Percentiles rank a stretch among this genome's conserved stretches.
These are phyloP conservation scores for Eimeria necatrix DNA, from an alignment of 169 alveolate genomes.

Conservation along the genomic window DNA sequence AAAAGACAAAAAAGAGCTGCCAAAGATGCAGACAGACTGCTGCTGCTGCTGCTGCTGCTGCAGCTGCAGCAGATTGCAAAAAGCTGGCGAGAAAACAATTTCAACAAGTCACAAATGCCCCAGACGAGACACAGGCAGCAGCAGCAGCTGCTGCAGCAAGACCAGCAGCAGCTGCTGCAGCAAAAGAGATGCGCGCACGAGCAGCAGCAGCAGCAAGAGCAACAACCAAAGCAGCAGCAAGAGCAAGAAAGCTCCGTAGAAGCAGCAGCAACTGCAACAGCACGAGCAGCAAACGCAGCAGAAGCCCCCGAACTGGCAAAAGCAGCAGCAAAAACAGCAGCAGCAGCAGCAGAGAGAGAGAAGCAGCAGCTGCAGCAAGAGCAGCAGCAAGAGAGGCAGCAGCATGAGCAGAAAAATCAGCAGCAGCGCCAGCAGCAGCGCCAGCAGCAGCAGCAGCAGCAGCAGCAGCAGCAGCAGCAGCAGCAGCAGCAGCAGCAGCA, in stretches of 20 bases:
- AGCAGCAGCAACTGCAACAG: background rate
- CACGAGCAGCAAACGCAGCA: background rate
- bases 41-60: background rate
- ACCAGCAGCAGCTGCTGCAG: background rate
- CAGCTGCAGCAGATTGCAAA: background rate
- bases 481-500: background rate
- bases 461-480: background rate
- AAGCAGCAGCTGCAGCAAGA: background rate
- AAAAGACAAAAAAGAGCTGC: background rate
- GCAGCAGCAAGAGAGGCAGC: background rate
- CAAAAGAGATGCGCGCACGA: background rate
- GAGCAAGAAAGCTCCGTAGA: background rate
- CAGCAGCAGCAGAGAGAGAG: background rate
- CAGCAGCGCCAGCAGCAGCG: background rate
- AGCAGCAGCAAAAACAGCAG: background rate
- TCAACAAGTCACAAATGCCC: no score
- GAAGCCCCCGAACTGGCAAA: background rate
- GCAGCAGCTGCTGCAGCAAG: background rate
- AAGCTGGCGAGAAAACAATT: no score
- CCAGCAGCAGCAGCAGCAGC: background rate
- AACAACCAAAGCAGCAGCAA: no score
- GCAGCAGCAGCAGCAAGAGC: background rate
- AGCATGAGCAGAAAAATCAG: background rate
- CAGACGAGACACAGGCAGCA: no score
- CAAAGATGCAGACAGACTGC: background rate